phyloP scores from a whole-genome alignment of 1,139 yeast species.

The Pneumocystis wakefieldiae region DNA sequence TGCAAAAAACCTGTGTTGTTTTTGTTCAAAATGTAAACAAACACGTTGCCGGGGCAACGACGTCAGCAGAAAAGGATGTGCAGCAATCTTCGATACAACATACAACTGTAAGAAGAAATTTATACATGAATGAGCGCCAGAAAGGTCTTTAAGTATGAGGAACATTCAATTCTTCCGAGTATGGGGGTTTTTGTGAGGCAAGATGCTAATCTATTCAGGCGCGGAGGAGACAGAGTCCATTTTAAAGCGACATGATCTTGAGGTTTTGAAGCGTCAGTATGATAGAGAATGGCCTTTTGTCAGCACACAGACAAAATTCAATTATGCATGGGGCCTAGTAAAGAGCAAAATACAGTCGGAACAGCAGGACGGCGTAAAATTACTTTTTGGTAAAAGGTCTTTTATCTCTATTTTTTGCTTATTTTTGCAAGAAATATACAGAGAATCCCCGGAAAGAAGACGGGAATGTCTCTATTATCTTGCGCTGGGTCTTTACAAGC shows the following conservation, averaged over 20 bases:
- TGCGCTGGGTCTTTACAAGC: constrained; percentile 73
- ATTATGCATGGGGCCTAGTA: constrained; percentile 91
- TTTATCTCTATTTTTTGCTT: background rate
- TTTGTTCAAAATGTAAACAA: background rate
- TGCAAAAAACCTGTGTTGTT: background rate
- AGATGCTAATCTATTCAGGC: background rate
- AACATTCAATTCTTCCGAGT: background rate
- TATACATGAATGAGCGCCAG: background rate
- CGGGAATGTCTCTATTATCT: constrained; percentile 82
- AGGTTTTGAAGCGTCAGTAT: constrained; percentile 61
- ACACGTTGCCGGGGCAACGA: background rate
- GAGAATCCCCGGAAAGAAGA: constrained; percentile 66
- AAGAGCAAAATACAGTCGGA: constrained; percentile 47
- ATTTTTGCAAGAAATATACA: constrained; percentile 28
- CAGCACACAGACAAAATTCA: constrained; percentile 71
- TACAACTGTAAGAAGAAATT: background rate
- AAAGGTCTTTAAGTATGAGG: background rate
- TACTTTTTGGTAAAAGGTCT: constrained; percentile 44
- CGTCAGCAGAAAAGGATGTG: background rate
- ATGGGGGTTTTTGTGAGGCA: background rate
- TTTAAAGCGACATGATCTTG: constrained; percentile 58
- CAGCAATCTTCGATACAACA: background rate
- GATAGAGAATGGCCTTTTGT: constrained; percentile 68
- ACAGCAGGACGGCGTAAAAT: constrained; percentile 64
- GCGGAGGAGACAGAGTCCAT: constrained; percentile 27